phyloP scores from a whole-genome alignment of 371 early-diverging fungal genomes.

The Thermomucor indicae-seudaticae region DNA sequence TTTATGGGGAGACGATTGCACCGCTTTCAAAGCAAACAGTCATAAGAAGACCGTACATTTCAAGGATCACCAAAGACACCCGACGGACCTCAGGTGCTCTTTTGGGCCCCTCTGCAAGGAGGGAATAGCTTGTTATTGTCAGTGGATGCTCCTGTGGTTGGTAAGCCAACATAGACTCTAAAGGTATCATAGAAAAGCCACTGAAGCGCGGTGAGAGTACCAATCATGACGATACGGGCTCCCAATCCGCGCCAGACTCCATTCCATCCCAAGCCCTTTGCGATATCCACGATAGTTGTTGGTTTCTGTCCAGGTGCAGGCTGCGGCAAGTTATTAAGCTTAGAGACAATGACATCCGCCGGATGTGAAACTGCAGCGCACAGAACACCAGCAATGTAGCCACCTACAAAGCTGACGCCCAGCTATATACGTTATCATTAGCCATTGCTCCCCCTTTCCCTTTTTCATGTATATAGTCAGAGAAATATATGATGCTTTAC shows the following conservation, averaged over 20 bases:
- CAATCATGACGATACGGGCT: slow-evolving; percentile 76
- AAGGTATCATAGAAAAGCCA: slow-evolving; percentile 50
- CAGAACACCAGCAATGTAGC: slow-evolving; percentile 87
- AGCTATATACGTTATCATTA: slow-evolving; percentile 25
- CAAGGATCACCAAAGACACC: too few relatives aligned
- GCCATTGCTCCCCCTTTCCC: slow-evolving; percentile 17
- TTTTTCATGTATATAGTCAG: neutral
- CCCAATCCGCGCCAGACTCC: slow-evolving; percentile 69
- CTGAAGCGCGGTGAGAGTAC: slow-evolving; percentile 67
- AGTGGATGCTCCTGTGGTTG: slow-evolving; percentile 13
- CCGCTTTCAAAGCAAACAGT: too few relatives aligned
- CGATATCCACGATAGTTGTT: slow-evolving; percentile 43
- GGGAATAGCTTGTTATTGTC: neutral
- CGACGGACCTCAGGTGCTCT: too few relatives aligned
- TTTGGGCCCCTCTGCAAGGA: too few relatives aligned
- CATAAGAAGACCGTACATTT: too few relatives aligned
- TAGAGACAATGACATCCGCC: slow-evolving; percentile 91
- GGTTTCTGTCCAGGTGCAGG: slow-evolving; percentile 34
- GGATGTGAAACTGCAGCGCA: slow-evolving; percentile 95
- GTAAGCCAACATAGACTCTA: slow-evolving; percentile 20
- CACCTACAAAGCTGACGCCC: slow-evolving; percentile 80
- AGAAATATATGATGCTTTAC: slow-evolving; percentile 11
- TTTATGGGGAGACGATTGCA: too few relatives aligned
- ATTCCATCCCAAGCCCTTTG: slow-evolving; percentile 54
- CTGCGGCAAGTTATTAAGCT: slow-evolving; percentile 66